Conservation (phyloP, 345 rosid genomes). For the Litchi chinensis region DNA sequence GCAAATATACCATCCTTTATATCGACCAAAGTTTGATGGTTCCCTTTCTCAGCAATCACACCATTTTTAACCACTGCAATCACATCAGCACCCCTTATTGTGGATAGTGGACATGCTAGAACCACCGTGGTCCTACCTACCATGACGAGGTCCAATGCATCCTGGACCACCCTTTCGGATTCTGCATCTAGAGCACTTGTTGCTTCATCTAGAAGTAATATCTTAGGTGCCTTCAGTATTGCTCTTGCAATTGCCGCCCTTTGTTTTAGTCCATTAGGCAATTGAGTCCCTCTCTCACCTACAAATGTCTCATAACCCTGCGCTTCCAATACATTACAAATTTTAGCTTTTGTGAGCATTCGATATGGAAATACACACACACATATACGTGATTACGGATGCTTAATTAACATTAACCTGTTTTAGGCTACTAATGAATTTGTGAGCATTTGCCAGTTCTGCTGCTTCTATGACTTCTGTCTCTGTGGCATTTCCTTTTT, state of each 20-base stretch:
- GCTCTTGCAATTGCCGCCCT: slow-evolving; percentile 81
- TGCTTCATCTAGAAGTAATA: slow-evolving; percentile 71
- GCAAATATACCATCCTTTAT: slow-evolving; percentile 57
- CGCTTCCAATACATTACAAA: background rate
- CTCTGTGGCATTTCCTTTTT: slow-evolving; percentile 52
- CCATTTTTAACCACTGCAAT: slow-evolving; percentile 68
- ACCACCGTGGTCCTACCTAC: slow-evolving; percentile 62
- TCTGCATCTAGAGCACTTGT: slow-evolving; percentile 78
- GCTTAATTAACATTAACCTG: slow-evolving; percentile 31
- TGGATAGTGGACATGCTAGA: slow-evolving; percentile 69
- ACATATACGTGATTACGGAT: background rate
- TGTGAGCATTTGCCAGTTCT: slow-evolving; percentile 71
- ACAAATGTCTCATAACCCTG: slow-evolving; percentile 74
- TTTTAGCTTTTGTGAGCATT: background rate
- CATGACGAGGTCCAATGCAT: slow-evolving; percentile 60
- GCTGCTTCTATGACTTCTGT: slow-evolving; percentile 64
- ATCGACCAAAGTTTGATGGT: slow-evolving; percentile 53
- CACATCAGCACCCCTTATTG: slow-evolving; percentile 62
- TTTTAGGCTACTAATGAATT: slow-evolving; percentile 56
- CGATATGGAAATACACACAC: background rate
- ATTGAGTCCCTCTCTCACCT: slow-evolving; percentile 72
- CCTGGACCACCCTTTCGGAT: slow-evolving; percentile 72
- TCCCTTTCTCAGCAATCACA: slow-evolving; percentile 63
- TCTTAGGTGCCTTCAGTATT: slow-evolving; percentile 63
- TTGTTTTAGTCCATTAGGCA: slow-evolving; percentile 84